Conservation (phyloP, 495 filamentous ascomycete genomes). For the Penicillium egyptiacum region DNA sequence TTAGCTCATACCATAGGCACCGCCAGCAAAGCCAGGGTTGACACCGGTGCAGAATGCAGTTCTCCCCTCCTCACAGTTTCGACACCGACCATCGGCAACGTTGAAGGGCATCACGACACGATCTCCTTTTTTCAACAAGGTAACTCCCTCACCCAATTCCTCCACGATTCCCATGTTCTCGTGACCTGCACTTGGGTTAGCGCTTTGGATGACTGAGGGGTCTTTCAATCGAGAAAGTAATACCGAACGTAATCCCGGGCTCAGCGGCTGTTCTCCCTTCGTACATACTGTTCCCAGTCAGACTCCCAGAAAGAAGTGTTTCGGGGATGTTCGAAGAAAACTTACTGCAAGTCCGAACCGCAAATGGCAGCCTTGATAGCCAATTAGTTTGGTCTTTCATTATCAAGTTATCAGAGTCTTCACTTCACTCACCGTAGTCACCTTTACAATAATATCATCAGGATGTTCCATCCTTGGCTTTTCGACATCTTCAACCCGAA, state of each 20-base stretch:
- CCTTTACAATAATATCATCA: constrained; percentile 55
- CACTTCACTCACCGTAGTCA: constrained; percentile 49
- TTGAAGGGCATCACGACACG: constrained; percentile 61
- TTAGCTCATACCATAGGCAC: constrained; percentile 47
- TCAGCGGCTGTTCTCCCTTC: constrained; percentile 54
- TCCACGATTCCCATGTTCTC: constrained; percentile 56
- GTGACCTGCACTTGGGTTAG: constrained; percentile 41
- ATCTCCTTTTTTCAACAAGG: constrained; percentile 51
- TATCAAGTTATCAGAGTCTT: neutral
- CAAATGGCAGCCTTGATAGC: constrained; percentile 48
- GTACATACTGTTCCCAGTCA: constrained; percentile 44
- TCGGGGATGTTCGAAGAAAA: neutral
- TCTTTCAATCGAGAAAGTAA: neutral
- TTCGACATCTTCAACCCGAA: constrained; percentile 50
- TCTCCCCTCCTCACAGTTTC: constrained; percentile 58
- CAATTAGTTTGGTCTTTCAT: constrained; percentile 2
- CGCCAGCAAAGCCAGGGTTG: constrained; percentile 59
- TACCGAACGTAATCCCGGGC: constrained; percentile 53
- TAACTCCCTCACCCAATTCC: constrained; percentile 48
- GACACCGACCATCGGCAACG: constrained; percentile 57
- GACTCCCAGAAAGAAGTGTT: neutral
- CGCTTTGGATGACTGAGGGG: neutral
- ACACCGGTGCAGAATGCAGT: constrained; percentile 60
- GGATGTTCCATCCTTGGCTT: constrained; percentile 53
- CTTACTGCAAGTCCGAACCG: constrained; percentile 45